Evolutionary conservation across 148 eudicot species (phyloP), one percentile per base, ranked within the genome.

Genomic region (Mesembryanthemum crystallinum): DNA sequence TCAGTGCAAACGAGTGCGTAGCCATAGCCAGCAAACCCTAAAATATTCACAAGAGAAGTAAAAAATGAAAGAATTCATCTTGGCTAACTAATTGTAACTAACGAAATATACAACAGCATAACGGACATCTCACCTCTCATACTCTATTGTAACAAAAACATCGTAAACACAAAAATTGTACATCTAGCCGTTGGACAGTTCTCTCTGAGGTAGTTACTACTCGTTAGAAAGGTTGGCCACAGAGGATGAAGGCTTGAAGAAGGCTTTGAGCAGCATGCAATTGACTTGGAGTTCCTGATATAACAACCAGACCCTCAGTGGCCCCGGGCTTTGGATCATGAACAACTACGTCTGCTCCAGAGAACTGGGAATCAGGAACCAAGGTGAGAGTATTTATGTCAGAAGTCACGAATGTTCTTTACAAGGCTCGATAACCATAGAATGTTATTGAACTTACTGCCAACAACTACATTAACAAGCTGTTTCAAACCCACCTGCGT

Each of bases 181-280:
- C 78, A 75, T 29, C 42, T 70, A 9, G 42, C 67, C 64, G 12
- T 69, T 28, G 8, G 39, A 29, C n/a, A 5, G 59, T 10, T 37
- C 42, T 64, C 11, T 35, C 49, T 39, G 61, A 18, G 32, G 75
- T 75, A 39, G 59, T n/a, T 18, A 68, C 6, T 43, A 28, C 9
- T 61, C 12, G 28, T 85, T 78, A 86, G 72, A 77, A 86, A n/a
- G 87, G 61, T 67, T 81, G 84, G 65, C 85, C 84, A 23, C 79
- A 76, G 60, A 86, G 71, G 28, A 88, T 84, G 81, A 86, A 88
- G 72, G 85, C 91, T 12, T 88, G 89, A 55, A 88, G 73, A 62
- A 88, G 89, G 80, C 81, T 79, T 78, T 86, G 91, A 75, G 88
- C 89, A n/a, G 77, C 55, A 24, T 79, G 83, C 64, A 76, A 43